Conservation (phyloP, 306 rosid species). For the Begonia peltatifolia region DNA sequence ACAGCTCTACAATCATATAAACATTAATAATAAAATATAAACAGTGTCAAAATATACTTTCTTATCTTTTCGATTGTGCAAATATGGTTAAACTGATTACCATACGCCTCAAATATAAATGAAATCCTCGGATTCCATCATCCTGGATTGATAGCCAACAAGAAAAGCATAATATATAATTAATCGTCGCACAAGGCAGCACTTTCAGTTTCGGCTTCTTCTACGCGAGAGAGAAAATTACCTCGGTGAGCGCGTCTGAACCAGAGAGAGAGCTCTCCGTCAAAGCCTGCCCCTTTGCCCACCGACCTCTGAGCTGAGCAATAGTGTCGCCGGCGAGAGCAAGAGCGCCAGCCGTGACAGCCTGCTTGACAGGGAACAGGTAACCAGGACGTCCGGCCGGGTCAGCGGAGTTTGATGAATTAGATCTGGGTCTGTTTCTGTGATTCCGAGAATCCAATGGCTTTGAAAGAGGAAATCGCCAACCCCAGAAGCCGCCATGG, state of each 20-base stretch:
- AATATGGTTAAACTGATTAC: no score
- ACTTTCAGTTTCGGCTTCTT: background rate
- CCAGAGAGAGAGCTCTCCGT: slow-evolving; percentile 9
- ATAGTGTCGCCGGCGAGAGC: slow-evolving; percentile 38
- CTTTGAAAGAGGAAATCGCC: slow-evolving; percentile 28
- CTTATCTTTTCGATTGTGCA: no score
- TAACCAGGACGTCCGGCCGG: slow-evolving; percentile 33
- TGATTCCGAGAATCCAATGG: slow-evolving; percentile 16
- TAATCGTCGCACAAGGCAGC: background rate
- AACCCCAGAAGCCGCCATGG: slow-evolving; percentile 45
- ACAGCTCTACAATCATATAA: no score
- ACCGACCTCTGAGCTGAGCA: slow-evolving; percentile 33
- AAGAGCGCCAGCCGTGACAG: slow-evolving; percentile 55
- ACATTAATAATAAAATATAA: no score
- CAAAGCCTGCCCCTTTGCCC: slow-evolving; percentile 14
- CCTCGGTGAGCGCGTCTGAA: slow-evolving; percentile 19
- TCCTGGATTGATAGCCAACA: no score
- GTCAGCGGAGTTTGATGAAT: slow-evolving; percentile 25
- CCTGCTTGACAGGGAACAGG: slow-evolving; percentile 66
- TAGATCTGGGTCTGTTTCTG: slow-evolving; percentile 30
- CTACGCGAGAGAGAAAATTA: slow-evolving; percentile 6
- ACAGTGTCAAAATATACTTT: no score
- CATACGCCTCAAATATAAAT: no score
- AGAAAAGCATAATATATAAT: no score
- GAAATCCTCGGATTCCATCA: no score